A percentile compares a stretch with the other conserved stretches of the same genome.
Evolutionary conservation across 306 rosid genomes (phyloP).

Genomic region (Datisca glomerata): DNA sequence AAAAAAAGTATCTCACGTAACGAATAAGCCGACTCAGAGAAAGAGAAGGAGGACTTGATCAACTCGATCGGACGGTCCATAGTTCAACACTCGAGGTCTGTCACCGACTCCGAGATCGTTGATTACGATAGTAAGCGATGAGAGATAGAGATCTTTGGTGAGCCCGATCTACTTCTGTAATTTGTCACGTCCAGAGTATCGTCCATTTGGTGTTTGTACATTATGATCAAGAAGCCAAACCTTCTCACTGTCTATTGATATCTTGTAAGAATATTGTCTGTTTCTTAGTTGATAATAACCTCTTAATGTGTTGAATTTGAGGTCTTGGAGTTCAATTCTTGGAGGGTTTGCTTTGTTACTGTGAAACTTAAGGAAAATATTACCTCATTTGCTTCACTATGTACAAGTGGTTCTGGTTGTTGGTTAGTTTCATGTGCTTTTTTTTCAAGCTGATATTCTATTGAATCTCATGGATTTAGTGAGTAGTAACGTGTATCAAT

Average conservation of each 20-base stretch:
- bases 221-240: neutral
- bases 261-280: neutral
- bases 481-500: no score
- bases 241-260: neutral
- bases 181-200: slow-evolving; percentile 4
- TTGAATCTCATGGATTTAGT: no score
- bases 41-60: slow-evolving; percentile 51
- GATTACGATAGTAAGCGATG: slow-evolving; percentile 42
- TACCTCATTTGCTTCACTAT: no score
- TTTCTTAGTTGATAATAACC: neutral
- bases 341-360: no score
- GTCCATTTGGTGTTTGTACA: neutral
- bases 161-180: slow-evolving; percentile 1
- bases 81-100: slow-evolving; percentile 50
- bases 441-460: no score
- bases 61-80: slow-evolving; percentile 46
- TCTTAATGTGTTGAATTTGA: no score
- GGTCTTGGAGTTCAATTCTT: no score
- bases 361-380: no score
- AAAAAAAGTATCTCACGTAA: no score
- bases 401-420: no score
- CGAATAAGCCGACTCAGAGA: slow-evolving; percentile 44
- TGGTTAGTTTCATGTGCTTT: no score
- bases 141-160: slow-evolving; percentile 3
- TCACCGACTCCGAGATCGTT: slow-evolving; percentile 42